Evolutionary conservation across 208 protist genomes (phyloP).

Genomic region (Trypanosoma lewisi): DNA sequence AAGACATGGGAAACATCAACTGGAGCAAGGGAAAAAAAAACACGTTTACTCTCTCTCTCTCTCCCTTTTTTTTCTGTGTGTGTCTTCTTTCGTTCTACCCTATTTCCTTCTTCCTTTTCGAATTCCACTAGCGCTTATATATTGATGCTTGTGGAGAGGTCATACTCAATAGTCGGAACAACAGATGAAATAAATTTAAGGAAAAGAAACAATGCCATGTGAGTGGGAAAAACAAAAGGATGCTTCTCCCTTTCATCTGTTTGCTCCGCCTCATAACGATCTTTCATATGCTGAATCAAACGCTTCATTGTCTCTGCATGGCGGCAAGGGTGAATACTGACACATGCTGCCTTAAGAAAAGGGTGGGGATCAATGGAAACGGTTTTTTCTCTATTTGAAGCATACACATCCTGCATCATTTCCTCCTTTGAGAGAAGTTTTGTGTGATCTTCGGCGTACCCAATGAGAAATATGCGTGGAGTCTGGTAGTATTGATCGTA

Average conservation of each 20-base stretch:
- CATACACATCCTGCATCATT: constrained; percentile 97
- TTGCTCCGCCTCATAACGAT: constrained; percentile 49
- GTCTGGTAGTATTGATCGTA: constrained; percentile 98
- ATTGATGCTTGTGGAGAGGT: constrained; percentile 90
- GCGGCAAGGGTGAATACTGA: constrained; percentile 97
- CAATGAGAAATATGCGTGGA: constrained; percentile 95
- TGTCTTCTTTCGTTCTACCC: not conserved
- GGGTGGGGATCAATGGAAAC: constrained; percentile 95
- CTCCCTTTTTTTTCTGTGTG: not conserved
- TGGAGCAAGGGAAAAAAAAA: not conserved
- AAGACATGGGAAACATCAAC: too few species aligned
- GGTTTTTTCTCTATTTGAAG: constrained; percentile 96
- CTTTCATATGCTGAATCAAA: constrained; percentile 80
- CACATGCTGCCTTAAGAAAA: constrained; percentile 70
- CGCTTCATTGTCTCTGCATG: constrained; percentile 95
- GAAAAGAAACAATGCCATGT: constrained; percentile 70
- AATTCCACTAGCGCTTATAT: constrained; percentile 12
- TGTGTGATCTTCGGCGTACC: constrained; percentile 75
- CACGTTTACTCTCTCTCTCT: not conserved
- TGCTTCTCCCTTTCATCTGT: constrained; percentile 28
- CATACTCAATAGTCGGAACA: constrained; percentile 97
- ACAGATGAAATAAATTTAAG: constrained; percentile 94
- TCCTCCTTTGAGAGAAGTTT: constrained; percentile 83
- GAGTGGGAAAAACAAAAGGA: constrained; percentile 44
- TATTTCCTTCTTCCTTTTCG: not conserved